Percentiles rank a stretch among this genome's conserved stretches.
Conservation (phyloP, 768 basidiomycete genomes). For the Russula virescens region DNA sequence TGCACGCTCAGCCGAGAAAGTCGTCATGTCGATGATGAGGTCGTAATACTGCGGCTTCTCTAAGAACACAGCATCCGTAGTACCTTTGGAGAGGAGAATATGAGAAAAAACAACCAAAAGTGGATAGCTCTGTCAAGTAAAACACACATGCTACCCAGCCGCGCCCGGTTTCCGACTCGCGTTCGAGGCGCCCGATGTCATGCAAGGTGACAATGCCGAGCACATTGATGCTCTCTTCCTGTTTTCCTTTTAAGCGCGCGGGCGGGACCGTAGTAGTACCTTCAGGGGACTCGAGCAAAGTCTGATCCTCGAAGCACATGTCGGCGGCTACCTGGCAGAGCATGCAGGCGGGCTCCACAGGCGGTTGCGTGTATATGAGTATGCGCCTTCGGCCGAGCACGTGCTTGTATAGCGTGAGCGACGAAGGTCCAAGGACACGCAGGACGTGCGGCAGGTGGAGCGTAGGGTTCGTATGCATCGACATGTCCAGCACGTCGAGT, state of each 20-base stretch:
- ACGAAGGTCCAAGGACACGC: slow-evolving; percentile 72
- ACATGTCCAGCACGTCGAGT: neutral
- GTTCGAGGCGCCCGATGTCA: slow-evolving; percentile 58
- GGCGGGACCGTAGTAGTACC: neutral
- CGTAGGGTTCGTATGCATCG: slow-evolving; percentile 42
- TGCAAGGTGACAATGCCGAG: slow-evolving; percentile 77
- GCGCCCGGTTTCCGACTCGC: slow-evolving; percentile 50
- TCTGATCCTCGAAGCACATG: slow-evolving; percentile 48
- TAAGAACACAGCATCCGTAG: slow-evolving; percentile 79
- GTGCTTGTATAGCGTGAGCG: slow-evolving; percentile 74
- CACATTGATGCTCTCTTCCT: slow-evolving; percentile 52
- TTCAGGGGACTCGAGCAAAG: slow-evolving; percentile 5
- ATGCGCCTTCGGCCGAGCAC: slow-evolving; percentile 67
- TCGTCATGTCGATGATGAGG: slow-evolving; percentile 73
- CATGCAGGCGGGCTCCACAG: slow-evolving; percentile 73
- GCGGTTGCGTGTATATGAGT: slow-evolving; percentile 74
- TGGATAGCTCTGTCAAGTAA: neutral
- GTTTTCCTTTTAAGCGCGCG: slow-evolving; percentile 36
- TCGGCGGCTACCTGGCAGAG: slow-evolving; percentile 59
- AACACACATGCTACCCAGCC: slow-evolving; percentile 80
- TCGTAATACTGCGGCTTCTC: slow-evolving; percentile 79
- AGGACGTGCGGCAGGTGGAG: slow-evolving; percentile 71
- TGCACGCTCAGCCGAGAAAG: slow-evolving; percentile 49
- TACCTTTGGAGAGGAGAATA: slow-evolving; percentile 36
- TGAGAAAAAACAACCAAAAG: neutral